Evolutionary conservation across 495 filamentous ascomycete species (phyloP), one percentile per base, ranked within the genome.

Genomic region (Sabuloglossum arenarium): DNA sequence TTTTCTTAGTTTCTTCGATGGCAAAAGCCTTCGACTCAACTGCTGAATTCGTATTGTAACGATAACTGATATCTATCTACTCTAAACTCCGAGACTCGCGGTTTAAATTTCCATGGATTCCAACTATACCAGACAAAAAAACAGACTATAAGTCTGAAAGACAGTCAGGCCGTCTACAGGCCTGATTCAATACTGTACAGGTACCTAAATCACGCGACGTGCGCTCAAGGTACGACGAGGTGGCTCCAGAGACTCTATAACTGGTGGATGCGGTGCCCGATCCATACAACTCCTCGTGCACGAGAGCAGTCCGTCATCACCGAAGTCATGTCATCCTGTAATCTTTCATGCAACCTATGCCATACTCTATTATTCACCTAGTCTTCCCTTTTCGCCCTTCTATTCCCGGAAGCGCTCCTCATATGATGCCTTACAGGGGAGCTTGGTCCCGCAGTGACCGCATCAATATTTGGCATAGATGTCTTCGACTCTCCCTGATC

Each of bases 381-480:
- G 24, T 42, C 54, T 25, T 56, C 30, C 37, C 54, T 21, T 43
- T 56, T 56, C 9, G 54, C 31, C 6, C 25, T 43, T 24, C 37
- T 56, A 27, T 14, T 21, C 4, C 16, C 30, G 11, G 54, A 56
- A 8, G 30, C 31, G 24, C 24, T 11, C 3, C 55, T 25, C 29
- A 49, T 16, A n/a, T 51, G 56, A 32, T 19, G 46, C 27, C 55
- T 30, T 43, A 11, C 29, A 23, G 55, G 56, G 24, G 56, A 30
- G 45, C 27, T 57, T 24, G 57, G 32, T 24, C 51, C 28, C 0
- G 57, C 69, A 1, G 79, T 74, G 6, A 72, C 71, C 30, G 54
- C 56, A 30, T 61, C 59, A n/a, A 56, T 56, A 19, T 56, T 47
- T 6, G 58, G 23, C 54, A 52, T 28, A 24, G 27, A 34, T 3